phyloP scores from a whole-genome alignment of 129 eudicot species.

The Escallonia rubra region DNA sequence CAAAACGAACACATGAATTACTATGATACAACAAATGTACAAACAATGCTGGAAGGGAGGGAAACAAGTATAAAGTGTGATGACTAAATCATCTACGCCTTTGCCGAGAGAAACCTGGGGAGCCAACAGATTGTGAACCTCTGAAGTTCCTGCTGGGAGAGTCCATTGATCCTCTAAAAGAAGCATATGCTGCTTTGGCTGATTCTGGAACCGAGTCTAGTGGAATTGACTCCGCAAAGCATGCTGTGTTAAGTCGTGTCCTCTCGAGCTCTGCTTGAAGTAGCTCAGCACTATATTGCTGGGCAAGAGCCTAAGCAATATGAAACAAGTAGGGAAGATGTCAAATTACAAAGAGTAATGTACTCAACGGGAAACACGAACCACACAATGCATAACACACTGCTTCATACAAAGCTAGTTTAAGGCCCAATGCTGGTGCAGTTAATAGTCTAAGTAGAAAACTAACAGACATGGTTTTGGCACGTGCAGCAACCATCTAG shows the following conservation, averaged over 20 bases:
- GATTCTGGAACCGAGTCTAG: slow-evolving; percentile 52
- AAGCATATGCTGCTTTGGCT: slow-evolving; percentile 63
- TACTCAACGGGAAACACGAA: too few species aligned
- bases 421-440: too few species aligned
- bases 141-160: slow-evolving; percentile 66
- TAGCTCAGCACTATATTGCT: slow-evolving; percentile 80
- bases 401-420: too few species aligned
- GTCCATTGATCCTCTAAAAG: slow-evolving; percentile 61
- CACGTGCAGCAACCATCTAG: too few species aligned
- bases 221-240: slow-evolving; percentile 72
- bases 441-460: too few species aligned
- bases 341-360: too few species aligned
- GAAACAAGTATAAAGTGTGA: slow-evolving; percentile 13
- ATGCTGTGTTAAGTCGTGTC: slow-evolving; percentile 85
- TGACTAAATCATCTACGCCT: slow-evolving; percentile 57
- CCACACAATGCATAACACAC: too few species aligned
- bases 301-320: slow-evolving; percentile 73
- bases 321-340: background rate
- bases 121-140: slow-evolving; percentile 42
- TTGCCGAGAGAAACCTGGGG: slow-evolving; percentile 68
- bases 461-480: too few species aligned
- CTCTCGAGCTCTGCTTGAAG: slow-evolving; percentile 85
- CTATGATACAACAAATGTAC: slow-evolving; percentile 32
- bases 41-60: slow-evolving; percentile 1
- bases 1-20: slow-evolving; percentile 14